phyloP scores from a whole-genome alignment of 805 yeast genomes.

The Nakazawaea ernobii region DNA sequence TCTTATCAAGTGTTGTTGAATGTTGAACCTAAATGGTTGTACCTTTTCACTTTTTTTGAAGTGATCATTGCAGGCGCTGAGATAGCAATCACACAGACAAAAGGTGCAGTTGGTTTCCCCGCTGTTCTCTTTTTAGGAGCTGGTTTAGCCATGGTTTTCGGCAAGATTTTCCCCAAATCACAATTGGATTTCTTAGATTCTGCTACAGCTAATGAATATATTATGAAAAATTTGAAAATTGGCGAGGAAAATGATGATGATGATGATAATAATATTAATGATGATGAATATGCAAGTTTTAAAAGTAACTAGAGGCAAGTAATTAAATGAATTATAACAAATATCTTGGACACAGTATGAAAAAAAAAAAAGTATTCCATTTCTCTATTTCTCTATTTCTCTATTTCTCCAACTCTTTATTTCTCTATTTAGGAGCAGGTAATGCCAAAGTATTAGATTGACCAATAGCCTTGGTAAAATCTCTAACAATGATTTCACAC shows the following conservation, averaged over 20 bases:
- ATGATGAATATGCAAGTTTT: neutral
- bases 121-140: constrained; percentile 72
- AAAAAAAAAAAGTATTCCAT: neutral
- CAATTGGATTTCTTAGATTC: constrained; percentile 60
- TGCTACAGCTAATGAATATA: constrained; percentile 28
- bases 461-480: constrained; percentile 47
- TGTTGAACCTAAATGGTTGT: constrained; percentile 40
- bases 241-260: neutral
- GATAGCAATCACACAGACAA: constrained; percentile 78
- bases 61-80: constrained; percentile 71
- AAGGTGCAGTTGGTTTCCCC: constrained; percentile 94
- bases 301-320: neutral
- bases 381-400: neutral
- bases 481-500: constrained; percentile 79
- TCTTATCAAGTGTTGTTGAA: constrained; percentile 28
- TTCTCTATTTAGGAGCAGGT: constrained; percentile 17
- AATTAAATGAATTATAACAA: no score
- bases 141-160: constrained; percentile 59
- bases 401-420: neutral
- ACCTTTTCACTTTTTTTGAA: constrained; percentile 52
- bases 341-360: neutral
- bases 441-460: constrained; percentile 10
- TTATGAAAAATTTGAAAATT: constrained; percentile 22
- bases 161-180: constrained; percentile 50
- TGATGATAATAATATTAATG: neutral